Base-by-base conservation (phyloP, 805 yeast genomes). In the Danielia oregonensis region DNA sequence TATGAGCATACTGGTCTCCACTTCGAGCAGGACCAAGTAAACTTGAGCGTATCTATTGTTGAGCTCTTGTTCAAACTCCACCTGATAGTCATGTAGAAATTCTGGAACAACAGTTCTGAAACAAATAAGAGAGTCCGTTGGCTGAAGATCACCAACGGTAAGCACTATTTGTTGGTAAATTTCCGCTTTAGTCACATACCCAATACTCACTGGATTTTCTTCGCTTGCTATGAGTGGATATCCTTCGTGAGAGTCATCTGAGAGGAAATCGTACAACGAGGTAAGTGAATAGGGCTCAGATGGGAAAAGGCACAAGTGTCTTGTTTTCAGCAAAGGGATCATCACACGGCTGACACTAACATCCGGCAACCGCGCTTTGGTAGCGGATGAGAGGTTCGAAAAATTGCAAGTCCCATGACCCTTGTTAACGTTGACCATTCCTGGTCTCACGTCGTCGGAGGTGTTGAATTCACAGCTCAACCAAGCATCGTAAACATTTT, bases 401-500 rank as follows among this genome's bases (percentile, higher is more conserved):
- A 61, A 64, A 27, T 54, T 51, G 26, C 59, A 58, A 15, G 63
- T 46, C 5, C 73, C 73, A 21, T 48, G 52, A 1, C 72, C 72
- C 40, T 67, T 67, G 2, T 65, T 65, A 28, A 46, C 49, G 36
- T 67, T 67, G 19, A 37, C 37, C 28, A 43, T 41, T 5, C 37
- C 18, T 6, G 26, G 10, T 14, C 30, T 29, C 13, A 26, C 19
- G 23, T 30, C 6, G 5, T 19, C 32, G 5, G 29, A 19, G 12
- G 30, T 33, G 41, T 65, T 67, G 51, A 67, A 64, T 27, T 51
- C 47, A 17, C 39, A 31, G 24, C 51, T 52, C 16, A 65, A 42
- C 63, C 63, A 63, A 2, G 62, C 36, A 36, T 86, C 93, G 51
- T 84, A 84, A 32, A 84, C 77, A 30, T 85, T 82, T 26, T 68